These are phyloP conservation scores for Wakefieldia striispora DNA, from an alignment of 768 basidiomycete species.

Conservation along the genomic window DNA sequence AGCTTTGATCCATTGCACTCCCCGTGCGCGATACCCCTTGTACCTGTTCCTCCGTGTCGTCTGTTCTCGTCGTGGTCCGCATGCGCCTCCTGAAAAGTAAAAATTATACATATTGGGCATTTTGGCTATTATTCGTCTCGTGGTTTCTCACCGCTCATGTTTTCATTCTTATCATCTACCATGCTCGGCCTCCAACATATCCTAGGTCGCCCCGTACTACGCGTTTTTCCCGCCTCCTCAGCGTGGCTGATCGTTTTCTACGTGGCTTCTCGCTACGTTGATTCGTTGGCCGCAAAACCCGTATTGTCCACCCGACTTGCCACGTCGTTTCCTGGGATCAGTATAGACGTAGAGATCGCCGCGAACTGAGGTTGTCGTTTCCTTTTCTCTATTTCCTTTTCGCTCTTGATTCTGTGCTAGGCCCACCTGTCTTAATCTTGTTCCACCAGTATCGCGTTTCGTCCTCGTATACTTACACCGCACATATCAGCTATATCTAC, in stretches of 20 bases:
- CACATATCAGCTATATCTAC: constrained; percentile 23
- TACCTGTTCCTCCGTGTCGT: background rate
- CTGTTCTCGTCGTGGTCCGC: background rate
- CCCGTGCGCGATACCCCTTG: constrained; percentile 18
- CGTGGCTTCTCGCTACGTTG: constrained; percentile 6
- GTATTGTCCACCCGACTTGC: constrained; percentile 4
- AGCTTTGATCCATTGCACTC: constrained; percentile 9
- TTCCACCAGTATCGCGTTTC: constrained; percentile 2
- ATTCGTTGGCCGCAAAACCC: background rate
- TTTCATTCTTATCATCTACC: constrained; percentile 9
- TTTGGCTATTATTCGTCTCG: constrained; percentile 26
- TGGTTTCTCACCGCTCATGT: constrained; percentile 9
- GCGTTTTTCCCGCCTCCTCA: constrained; percentile 4
- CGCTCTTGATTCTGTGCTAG: background rate
- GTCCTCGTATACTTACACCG: constrained; percentile 18
- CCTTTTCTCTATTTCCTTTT: background rate
- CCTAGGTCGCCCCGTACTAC: constrained; percentile 24
- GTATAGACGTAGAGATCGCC: constrained; percentile 20
- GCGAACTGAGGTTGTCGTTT: constrained; percentile 2
- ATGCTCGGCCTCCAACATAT: constrained; percentile 33
- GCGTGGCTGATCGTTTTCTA: constrained; percentile 6
- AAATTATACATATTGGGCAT: constrained; percentile 37
- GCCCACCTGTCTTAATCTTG: constrained; percentile 22
- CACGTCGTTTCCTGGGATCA: constrained; percentile 10
- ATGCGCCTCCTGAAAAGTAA: constrained; percentile 28